Conservation (phyloP, 805 yeast genomes). For the Candida silvatica region DNA sequence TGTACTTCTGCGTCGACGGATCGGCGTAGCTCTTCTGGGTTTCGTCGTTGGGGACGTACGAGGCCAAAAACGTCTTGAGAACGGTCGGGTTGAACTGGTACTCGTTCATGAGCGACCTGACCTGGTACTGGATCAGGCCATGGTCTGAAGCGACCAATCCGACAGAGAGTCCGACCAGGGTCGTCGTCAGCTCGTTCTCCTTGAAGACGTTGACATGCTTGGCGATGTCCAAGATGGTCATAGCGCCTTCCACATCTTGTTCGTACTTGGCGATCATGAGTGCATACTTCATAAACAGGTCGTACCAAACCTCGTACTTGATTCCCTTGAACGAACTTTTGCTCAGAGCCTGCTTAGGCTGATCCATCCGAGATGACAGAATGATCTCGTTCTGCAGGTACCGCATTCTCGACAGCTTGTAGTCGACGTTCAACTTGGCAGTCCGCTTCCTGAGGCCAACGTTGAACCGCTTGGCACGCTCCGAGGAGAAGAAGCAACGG, state of each 20-base stretch:
- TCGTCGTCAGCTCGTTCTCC: conserved; percentile 48
- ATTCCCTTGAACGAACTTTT: conserved; percentile 65
- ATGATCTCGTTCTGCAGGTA: conserved; percentile 52
- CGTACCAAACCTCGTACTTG: conserved; percentile 76
- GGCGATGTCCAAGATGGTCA: conserved; percentile 65
- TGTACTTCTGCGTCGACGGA: conserved; percentile 82
- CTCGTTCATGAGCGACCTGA: conserved; percentile 56
- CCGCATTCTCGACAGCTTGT: conserved; percentile 60
- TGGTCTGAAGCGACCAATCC: conserved; percentile 36
- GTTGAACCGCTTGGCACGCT: conserved; percentile 58
- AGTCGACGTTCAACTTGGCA: conserved; percentile 58
- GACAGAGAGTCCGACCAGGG: conserved; percentile 60
- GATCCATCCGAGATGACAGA: conserved; percentile 20
- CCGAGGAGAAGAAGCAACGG: conserved; percentile 70
- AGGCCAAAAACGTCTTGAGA: conserved; percentile 55
- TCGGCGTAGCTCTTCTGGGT: conserved; percentile 41
- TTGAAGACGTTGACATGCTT: conserved; percentile 73
- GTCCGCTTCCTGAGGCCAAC: conserved; percentile 61
- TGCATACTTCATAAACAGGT: conserved; percentile 71
- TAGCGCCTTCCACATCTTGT: conserved; percentile 48
- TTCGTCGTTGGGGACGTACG: conserved; percentile 23
- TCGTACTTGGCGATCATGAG: conserved; percentile 56
- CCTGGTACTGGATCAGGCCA: conserved; percentile 41
- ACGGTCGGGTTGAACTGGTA: conserved; percentile 71
- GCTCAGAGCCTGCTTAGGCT: conserved; percentile 27